Percentiles rank a stretch among this genome's conserved stretches.
Conservation (phyloP, 257 asterid genomes). For the Capsicum pubescens region DNA sequence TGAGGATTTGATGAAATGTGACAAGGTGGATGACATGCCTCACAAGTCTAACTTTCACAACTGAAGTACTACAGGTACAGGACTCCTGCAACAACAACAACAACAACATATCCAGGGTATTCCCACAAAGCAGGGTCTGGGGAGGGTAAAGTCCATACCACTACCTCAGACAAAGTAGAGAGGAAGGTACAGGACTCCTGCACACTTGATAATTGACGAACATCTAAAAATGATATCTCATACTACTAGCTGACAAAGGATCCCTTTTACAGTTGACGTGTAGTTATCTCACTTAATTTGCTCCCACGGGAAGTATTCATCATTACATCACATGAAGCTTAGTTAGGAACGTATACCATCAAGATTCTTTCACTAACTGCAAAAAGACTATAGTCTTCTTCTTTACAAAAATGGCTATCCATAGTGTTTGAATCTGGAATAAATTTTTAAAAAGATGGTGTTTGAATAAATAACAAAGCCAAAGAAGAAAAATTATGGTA, state of each 20-base stretch:
- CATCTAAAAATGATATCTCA: slow-evolving; percentile 2
- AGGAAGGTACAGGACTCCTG: not conserved
- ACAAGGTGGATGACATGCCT: not conserved
- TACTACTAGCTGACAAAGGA: slow-evolving; percentile 19
- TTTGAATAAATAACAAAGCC: not conserved
- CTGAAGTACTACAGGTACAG: not conserved
- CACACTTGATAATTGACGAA: not conserved
- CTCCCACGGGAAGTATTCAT: not conserved
- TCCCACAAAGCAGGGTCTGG: too few species aligned
- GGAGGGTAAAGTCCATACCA: too few species aligned
- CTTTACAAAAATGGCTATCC: not conserved
- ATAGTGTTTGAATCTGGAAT: not conserved
- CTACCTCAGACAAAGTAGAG: too few species aligned
- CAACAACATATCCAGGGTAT: too few species aligned
- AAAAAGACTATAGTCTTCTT: not conserved
- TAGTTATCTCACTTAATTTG: not conserved
- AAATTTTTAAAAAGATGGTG: not conserved
- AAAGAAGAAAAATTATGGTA: not conserved
- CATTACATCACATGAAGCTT: slow-evolving; percentile 2
- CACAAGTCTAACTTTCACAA: not conserved
- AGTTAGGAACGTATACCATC: not conserved
- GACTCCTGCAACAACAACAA: too few species aligned
- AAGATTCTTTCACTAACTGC: not conserved
- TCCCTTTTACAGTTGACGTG: not conserved
- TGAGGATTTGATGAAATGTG: not conserved